A percentile compares a stretch with the other conserved stretches of the same genome.
phyloP scores from a whole-genome alignment of 139 green algal genomes.

The Chlorella vulgaris region DNA sequence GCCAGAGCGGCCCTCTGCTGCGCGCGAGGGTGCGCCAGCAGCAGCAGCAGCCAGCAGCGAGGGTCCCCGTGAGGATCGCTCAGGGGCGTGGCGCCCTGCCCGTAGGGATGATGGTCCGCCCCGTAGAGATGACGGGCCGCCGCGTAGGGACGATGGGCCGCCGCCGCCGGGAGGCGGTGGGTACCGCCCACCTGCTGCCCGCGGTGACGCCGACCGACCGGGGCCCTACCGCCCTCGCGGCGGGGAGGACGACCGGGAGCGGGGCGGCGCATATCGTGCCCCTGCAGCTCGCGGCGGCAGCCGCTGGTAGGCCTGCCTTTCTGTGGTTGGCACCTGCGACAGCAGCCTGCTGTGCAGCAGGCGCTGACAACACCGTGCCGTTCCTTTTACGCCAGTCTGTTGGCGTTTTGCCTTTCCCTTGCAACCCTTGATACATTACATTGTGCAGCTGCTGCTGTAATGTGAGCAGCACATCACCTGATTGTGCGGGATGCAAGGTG shows the following conservation, averaged over 20 bases:
- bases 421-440: too few species aligned
- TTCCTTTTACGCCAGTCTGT: too few species aligned
- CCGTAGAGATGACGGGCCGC: not conserved
- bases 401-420: too few species aligned
- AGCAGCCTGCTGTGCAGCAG: not conserved
- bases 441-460: too few species aligned
- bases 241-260: not conserved
- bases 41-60: slow-evolving; percentile 6
- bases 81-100: slow-evolving; percentile 11
- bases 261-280: slow-evolving; percentile 5
- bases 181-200: not conserved
- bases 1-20: not conserved
- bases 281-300: slow-evolving; percentile 12
- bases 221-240: slow-evolving; percentile 26
- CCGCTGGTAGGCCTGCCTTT: slow-evolving; percentile 4
- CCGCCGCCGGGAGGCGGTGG: not conserved
- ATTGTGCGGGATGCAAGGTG: too few species aligned
- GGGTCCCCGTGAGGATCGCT: not conserved
- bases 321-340: not conserved
- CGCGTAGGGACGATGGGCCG: not conserved
- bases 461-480: too few species aligned
- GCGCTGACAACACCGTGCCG: too few species aligned
- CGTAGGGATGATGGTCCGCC: not conserved
- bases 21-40: slow-evolving; percentile 3
- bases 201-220: not conserved